phyloP scores from a whole-genome alignment of 2,329 filamentous ascomycete species.

The Fusarium decemcellulare region DNA sequence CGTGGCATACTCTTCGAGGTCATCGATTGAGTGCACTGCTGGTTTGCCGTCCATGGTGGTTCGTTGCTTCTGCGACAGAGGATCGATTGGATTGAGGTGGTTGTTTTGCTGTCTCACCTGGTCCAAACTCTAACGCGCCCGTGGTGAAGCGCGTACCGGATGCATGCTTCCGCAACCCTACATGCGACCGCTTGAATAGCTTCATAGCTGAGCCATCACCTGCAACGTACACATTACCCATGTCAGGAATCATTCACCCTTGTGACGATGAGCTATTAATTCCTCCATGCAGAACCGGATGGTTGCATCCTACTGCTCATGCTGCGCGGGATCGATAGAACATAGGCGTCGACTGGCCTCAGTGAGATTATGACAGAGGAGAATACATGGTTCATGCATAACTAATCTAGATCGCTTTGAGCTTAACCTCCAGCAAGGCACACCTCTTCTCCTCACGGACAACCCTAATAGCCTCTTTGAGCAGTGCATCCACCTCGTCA shows the following conservation, averaged over 20 bases:
- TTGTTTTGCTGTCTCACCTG: not conserved
- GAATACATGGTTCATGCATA: too few species aligned
- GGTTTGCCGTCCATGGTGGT: not conserved
- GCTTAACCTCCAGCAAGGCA: constrained; percentile 34
- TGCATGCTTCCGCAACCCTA: not conserved
- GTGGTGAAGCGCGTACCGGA: not conserved
- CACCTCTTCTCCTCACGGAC: constrained; percentile 35
- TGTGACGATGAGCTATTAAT: too few species aligned
- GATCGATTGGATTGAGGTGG: not conserved
- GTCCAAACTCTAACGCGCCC: not conserved
- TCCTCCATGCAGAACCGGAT: too few species aligned
- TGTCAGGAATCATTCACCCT: too few species aligned
- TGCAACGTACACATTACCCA: too few species aligned
- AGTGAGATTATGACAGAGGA: too few species aligned
- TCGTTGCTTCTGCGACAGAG: not conserved
- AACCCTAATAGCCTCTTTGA: constrained; percentile 27
- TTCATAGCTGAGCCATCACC: too few species aligned
- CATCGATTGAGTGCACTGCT: not conserved
- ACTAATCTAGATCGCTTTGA: constrained; percentile 24
- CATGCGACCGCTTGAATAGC: not conserved
- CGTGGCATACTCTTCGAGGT: not conserved
- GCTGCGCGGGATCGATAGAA: too few species aligned
- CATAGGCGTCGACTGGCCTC: too few species aligned
- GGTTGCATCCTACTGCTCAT: too few species aligned
- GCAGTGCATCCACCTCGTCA: constrained; percentile 28